Conservation (phyloP, 805 yeast genomes). For the Ogataea nitratoaversa region DNA sequence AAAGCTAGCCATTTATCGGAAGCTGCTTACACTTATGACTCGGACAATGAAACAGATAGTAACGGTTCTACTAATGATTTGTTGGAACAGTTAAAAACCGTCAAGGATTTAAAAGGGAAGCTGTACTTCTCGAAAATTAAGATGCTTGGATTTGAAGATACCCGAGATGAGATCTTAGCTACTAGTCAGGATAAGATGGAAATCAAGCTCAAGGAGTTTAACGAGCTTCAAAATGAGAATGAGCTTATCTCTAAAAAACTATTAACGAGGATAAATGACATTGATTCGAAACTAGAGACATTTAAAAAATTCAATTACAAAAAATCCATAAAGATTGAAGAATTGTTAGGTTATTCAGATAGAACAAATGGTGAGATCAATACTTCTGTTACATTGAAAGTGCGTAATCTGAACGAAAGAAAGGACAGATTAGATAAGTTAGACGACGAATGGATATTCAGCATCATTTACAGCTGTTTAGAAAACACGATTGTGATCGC, state of each 20-base stretch:
- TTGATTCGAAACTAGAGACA: constrained; percentile 19
- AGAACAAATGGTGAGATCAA: constrained; percentile 69
- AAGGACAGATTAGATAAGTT: constrained; percentile 32
- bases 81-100: constrained; percentile 11
- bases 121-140: constrained; percentile 15
- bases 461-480: constrained; percentile 38
- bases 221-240: constrained; percentile 27
- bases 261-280: constrained; percentile 15
- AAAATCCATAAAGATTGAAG: constrained; percentile 48
- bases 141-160: constrained; percentile 14
- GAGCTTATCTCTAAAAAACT: constrained; percentile 16
- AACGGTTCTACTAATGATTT: constrained; percentile 5
- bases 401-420: constrained; percentile 50
- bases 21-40: background rate
- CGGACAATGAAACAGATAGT: background rate
- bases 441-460: constrained; percentile 33
- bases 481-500: constrained; percentile 51
- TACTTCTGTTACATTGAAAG: constrained; percentile 61
- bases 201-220: constrained; percentile 25
- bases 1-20: background rate
- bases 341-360: constrained; percentile 57
- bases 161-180: constrained; percentile 16
- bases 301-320: constrained; percentile 18
- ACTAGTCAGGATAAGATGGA: constrained; percentile 20
- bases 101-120: constrained; percentile 12